These are phyloP conservation scores for Agaricus subrufescens DNA, from an alignment of 768 basidiomycete genomes.

Conservation along the genomic window DNA sequence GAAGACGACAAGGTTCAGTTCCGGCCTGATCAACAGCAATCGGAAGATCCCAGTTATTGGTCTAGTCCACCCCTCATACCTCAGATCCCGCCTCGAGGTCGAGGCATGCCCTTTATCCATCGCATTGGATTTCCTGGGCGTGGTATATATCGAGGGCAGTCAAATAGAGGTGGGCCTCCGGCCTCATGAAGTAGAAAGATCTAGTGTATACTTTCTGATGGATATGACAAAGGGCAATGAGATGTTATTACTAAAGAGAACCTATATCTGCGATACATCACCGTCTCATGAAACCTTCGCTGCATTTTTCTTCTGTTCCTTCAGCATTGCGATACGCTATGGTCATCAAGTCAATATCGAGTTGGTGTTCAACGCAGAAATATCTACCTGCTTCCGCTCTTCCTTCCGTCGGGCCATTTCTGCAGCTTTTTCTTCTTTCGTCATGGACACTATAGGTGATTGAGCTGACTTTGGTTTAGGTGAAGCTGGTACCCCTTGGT, in stretches of 20 bases:
- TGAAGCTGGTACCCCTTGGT: neutral
- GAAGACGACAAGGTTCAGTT: conserved; percentile 26
- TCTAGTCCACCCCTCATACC: conserved; percentile 19
- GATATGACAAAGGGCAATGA: neutral
- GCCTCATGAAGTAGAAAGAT: neutral
- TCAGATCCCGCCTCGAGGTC: conserved; percentile 18
- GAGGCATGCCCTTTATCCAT: conserved; percentile 26
- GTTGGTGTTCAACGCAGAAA: neutral
- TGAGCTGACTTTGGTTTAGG: neutral
- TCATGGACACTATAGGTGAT: conserved; percentile 41
- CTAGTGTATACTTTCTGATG: neutral
- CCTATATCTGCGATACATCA: neutral
- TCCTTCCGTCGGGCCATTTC: conserved; percentile 91
- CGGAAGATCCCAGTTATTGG: conserved; percentile 6
- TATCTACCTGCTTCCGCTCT: conserved; percentile 78
- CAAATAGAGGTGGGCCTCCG: neutral
- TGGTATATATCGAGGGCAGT: conserved; percentile 21
- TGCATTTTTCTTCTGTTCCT: conserved; percentile 71
- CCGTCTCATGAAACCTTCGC: conserved; percentile 19
- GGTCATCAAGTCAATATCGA: neutral
- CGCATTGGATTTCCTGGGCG: conserved; percentile 60
- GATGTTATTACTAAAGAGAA: neutral
- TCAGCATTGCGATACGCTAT: conserved; percentile 73
- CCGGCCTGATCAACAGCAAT: conserved; percentile 5
- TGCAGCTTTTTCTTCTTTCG: conserved; percentile 90